Evolutionary conservation across 2,329 filamentous ascomycete species (phyloP), one percentile per base, ranked within the genome.

Genomic region (Didymella segeticola): DNA sequence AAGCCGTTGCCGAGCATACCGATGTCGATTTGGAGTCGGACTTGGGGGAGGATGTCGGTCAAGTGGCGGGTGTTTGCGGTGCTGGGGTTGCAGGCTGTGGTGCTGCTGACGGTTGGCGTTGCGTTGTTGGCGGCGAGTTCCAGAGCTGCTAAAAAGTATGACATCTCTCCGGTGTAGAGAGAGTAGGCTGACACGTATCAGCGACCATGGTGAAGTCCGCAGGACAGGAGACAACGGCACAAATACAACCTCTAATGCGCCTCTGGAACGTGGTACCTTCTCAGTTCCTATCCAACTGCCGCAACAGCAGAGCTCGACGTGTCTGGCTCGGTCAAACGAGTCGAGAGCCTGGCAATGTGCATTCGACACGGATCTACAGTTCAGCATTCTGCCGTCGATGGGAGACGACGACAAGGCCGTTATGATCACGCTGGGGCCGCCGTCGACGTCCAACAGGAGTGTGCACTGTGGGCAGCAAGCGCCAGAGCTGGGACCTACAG

Each of bases 1-100:
- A 71, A 72, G 27, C 68, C 66, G 12, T 39, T 71, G 14, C 70
- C 70, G 5, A 53, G 14, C 8, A 42, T 67, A 0, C 70, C 70
- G 2, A 50, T 30, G 23, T 58, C 60, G 0, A 47, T 53, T 15
- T 71, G 68, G 69, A 47, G 47, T 9, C 62, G 61, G 2, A 46
- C 68, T 11, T 71, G 69, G 70, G 53, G 53, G 8, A 57, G 59
- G 2, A 46, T 70, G 31, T 60, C 63, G 15, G 29, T 58, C 1
- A 64, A 57, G 39, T 53, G 58, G 30, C 63, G 68, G 5, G 62
- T 71, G 2, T 14, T 67, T 8, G 36, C 57, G 3, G 37, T 72
- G 3, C 41, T 72, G 1, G 51, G 51, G 4, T 31, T 70, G 14
- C 67, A 69, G 23, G 45, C 64, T 3, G 17, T 60, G 5, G 43